Evolutionary conservation across 139 green algal species (phyloP).

Genomic region (Chlamydomonas incerta): DNA sequence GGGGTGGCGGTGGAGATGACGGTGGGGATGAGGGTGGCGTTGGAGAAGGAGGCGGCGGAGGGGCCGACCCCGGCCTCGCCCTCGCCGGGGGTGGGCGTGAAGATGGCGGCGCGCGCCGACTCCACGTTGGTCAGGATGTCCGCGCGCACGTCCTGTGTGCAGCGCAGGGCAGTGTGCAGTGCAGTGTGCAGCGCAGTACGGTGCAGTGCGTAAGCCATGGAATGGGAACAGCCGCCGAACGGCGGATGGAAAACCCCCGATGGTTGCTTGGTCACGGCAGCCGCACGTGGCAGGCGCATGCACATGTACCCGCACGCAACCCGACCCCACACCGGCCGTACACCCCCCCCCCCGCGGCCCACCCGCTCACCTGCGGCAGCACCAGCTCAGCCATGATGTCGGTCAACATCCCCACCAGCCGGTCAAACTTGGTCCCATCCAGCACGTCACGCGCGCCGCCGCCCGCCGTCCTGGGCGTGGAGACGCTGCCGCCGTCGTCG

Average conservation of each 20-base stretch:
- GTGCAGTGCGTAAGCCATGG: neutral
- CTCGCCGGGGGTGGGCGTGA: neutral
- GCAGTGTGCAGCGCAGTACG: too few species aligned
- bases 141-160: neutral
- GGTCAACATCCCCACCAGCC: neutral
- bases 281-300: too few species aligned
- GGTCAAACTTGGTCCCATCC: neutral
- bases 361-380: neutral
- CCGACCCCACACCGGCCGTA: too few species aligned
- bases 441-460: neutral
- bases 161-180: neutral
- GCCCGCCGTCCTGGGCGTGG: neutral
- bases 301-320: too few species aligned
- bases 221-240: too few species aligned
- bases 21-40: neutral
- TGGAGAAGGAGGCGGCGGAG: too few species aligned
- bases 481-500: neutral
- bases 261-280: too few species aligned
- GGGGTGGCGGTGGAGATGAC: neutral
- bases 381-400: neutral
- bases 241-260: too few species aligned
- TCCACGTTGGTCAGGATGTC: neutral
- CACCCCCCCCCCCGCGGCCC: too few species aligned
- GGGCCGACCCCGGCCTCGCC: too few species aligned
- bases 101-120: neutral